phyloP scores from a whole-genome alignment of 345 rosid species.

The Sisymbrium altissimum region DNA sequence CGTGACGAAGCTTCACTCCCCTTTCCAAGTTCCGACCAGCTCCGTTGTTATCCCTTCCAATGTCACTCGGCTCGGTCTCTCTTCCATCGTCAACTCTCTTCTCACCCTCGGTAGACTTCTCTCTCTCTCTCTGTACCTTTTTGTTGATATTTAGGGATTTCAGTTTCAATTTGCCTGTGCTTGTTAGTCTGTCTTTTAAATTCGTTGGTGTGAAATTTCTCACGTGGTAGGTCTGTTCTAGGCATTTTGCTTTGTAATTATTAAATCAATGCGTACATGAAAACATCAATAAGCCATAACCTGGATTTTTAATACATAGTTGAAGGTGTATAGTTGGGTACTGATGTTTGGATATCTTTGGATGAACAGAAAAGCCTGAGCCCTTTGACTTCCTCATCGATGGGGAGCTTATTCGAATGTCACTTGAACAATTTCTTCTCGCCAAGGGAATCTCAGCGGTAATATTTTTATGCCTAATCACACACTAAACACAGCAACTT shows the following conservation, averaged over 20 bases:
- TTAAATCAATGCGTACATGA: not conserved
- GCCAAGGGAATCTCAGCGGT: constrained; percentile 92
- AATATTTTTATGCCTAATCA: constrained; percentile 15
- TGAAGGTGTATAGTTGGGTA: not conserved
- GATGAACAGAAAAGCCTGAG: constrained; percentile 57
- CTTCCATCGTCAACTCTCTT: constrained; percentile 68
- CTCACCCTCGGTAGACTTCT: constrained; percentile 44
- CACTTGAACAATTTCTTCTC: constrained; percentile 78
- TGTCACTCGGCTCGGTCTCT: constrained; percentile 83
- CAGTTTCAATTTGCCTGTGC: not conserved
- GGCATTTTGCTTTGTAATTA: not conserved
- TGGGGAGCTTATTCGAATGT: constrained; percentile 92
- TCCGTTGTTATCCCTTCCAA: constrained; percentile 75
- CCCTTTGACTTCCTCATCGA: constrained; percentile 88
- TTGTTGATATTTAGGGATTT: not conserved
- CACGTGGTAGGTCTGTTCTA: too few relatives aligned
- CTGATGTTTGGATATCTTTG: not conserved
- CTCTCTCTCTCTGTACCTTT: not conserved
- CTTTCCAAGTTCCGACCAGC: constrained; percentile 51
- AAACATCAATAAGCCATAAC: not conserved
- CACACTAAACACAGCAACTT: not conserved
- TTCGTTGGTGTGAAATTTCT: not conserved
- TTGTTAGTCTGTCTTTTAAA: not conserved
- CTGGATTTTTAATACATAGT: not conserved
- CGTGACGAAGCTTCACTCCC: constrained; percentile 68